These are phyloP conservation scores for Aegilops sharonensis DNA, from an alignment of 176 grass and related monocot genomes.

Conservation along the genomic window DNA sequence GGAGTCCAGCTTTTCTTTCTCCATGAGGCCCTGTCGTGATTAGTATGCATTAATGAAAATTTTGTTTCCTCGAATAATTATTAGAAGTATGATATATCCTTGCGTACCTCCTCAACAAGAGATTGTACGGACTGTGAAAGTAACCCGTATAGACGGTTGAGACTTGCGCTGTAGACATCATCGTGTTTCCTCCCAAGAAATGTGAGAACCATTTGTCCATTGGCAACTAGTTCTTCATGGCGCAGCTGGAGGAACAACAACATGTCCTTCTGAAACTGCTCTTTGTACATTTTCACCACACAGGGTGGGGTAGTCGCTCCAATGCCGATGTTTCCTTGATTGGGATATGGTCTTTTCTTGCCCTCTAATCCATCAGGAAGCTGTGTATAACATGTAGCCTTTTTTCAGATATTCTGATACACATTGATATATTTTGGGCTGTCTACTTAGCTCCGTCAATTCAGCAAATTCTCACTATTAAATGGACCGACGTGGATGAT, in stretches of 20 bases:
- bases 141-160: background rate
- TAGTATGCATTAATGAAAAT: background rate
- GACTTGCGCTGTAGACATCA: background rate
- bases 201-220: slow-evolving; percentile 35
- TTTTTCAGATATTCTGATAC: background rate
- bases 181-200: slow-evolving; percentile 26
- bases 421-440: too few species aligned
- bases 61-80: background rate
- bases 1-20: slow-evolving; percentile 29
- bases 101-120: background rate
- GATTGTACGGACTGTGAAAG: background rate
- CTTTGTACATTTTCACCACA: slow-evolving; percentile 26
- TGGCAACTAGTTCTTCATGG: slow-evolving; percentile 4
- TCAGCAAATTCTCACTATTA: too few species aligned
- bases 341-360: background rate
- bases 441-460: too few species aligned
- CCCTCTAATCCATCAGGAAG: slow-evolving; percentile 1
- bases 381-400: background rate
- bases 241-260: slow-evolving; percentile 26
- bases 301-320: background rate
- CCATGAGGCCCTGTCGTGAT: slow-evolving; percentile 20
- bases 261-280: slow-evolving; percentile 33
- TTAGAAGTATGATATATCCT: background rate
- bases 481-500: too few species aligned
- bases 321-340: slow-evolving; percentile 36